phyloP scores from a whole-genome alignment of 2,329 filamentous ascomycete species.

The Emergomyces africanus region DNA sequence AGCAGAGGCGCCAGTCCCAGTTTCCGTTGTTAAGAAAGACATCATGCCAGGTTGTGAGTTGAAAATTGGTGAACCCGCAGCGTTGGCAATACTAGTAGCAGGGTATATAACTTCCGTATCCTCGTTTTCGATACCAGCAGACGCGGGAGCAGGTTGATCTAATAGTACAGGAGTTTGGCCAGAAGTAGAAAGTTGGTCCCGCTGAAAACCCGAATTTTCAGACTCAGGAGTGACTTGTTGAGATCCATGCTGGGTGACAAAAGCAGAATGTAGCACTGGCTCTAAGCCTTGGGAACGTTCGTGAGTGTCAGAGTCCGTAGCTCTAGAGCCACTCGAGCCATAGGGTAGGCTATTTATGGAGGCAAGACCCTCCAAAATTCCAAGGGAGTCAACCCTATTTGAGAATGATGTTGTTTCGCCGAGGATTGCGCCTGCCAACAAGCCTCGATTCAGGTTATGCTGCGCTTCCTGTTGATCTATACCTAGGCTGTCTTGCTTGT shows the following conservation, averaged over 20 bases:
- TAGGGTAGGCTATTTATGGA: neutral
- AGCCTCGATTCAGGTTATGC: neutral
- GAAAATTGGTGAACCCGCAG: neutral
- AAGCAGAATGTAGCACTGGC: neutral
- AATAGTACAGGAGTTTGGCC: neutral
- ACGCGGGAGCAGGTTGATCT: neutral
- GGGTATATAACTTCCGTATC: neutral
- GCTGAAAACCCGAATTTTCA: neutral
- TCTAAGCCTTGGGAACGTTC: neutral
- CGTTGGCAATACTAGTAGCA: neutral
- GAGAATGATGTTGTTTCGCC: neutral
- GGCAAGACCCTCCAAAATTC: neutral
- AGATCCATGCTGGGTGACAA: too few species aligned
- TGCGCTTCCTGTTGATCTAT: neutral
- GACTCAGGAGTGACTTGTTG: neutral
- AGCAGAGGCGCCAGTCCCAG: neutral
- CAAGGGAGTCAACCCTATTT: neutral
- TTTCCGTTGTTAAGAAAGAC: neutral
- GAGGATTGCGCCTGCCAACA: too few species aligned
- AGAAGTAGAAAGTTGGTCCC: neutral
- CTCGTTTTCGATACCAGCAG: neutral
- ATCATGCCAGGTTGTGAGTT: neutral
- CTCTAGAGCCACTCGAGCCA: neutral
- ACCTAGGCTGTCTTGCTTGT: neutral
- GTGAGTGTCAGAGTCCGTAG: neutral